Percentiles rank a stretch among this genome's conserved stretches.
Conservation (phyloP, 2,329 filamentous ascomycete species). For the Microdochium bolleyi region DNA sequence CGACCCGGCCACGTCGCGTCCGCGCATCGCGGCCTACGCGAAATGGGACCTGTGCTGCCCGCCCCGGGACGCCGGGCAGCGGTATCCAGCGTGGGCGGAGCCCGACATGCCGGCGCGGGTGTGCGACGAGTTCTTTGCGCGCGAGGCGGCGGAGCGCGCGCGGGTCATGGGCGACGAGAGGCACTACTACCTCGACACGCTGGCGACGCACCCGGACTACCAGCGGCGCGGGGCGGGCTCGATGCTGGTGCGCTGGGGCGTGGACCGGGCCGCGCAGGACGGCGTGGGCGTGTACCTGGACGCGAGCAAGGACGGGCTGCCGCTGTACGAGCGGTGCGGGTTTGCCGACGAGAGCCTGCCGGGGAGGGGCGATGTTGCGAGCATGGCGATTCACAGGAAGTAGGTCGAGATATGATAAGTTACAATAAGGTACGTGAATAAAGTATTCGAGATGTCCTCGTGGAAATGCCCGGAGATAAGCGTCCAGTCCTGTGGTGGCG, state of each 20-base stretch:
- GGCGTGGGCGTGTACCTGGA: neutral
- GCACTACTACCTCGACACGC: constrained; percentile 1
- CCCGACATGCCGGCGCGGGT: constrained; percentile 3
- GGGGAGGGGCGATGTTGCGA: neutral
- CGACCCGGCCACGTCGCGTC: neutral
- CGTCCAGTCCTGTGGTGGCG: no score
- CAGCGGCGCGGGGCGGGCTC: neutral
- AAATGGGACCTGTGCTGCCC: constrained; percentile 6
- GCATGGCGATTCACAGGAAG: neutral
- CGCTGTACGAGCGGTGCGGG: constrained; percentile 1
- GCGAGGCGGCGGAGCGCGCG: neutral
- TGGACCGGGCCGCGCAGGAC: neutral
- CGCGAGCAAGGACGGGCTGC: neutral
- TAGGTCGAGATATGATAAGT: neutral
- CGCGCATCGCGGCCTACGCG: constrained; percentile 5
- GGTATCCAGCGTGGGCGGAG: constrained; percentile 4
- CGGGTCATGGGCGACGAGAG: neutral
- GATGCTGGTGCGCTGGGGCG: neutral
- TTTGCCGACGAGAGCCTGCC: neutral
- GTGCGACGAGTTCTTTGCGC: constrained; percentile 2
- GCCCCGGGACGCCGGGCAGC: neutral
- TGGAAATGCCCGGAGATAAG: neutral
- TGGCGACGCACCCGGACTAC: neutral
- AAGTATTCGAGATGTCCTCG: no score
- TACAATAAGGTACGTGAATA: no score